Evolutionary conservation across 495 filamentous ascomycete species (phyloP).

Genomic region (Penicillium alfredii): DNA sequence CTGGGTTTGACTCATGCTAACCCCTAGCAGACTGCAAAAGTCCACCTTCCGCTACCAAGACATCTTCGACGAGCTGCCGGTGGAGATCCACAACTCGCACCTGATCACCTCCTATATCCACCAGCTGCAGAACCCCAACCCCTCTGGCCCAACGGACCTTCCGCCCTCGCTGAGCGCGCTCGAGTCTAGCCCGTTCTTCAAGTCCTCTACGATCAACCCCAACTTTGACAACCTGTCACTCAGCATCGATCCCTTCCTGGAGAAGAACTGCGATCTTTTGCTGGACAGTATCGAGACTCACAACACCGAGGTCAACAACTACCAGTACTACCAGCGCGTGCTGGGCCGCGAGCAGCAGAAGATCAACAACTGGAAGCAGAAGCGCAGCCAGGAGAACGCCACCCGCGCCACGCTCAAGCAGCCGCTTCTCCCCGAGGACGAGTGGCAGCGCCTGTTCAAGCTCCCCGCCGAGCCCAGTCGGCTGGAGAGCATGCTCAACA

Average conservation of each 20-base stretch:
- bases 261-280: constrained; percentile 93
- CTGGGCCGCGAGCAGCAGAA: constrained; percentile 93
- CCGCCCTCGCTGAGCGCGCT: constrained; percentile 74
- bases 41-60: constrained; percentile 89
- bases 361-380: constrained; percentile 90
- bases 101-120: constrained; percentile 92
- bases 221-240: constrained; percentile 87
- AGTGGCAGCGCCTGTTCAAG: constrained; percentile 98
- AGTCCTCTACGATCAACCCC: constrained; percentile 62
- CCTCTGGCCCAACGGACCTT: constrained; percentile 56
- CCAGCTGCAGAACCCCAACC: constrained; percentile 63
- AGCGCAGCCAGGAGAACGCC: constrained; percentile 92
- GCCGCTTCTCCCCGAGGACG: constrained; percentile 82
- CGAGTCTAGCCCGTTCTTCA: constrained; percentile 42
- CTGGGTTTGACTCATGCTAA: too few relatives aligned
- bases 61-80: constrained; percentile 86
- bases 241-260: constrained; percentile 94
- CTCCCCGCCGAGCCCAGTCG: constrained; percentile 88
- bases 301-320: constrained; percentile 98
- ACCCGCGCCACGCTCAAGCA: constrained; percentile 81
- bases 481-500: constrained; percentile 87
- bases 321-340: constrained; percentile 95
- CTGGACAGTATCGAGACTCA: constrained; percentile 95
- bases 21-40: constrained; percentile 66
- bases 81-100: constrained; percentile 92